A percentile compares a stretch with the other conserved stretches of the same genome.
Conservation (phyloP, 495 filamentous ascomycete genomes). For the Aspergillus steynii region DNA sequence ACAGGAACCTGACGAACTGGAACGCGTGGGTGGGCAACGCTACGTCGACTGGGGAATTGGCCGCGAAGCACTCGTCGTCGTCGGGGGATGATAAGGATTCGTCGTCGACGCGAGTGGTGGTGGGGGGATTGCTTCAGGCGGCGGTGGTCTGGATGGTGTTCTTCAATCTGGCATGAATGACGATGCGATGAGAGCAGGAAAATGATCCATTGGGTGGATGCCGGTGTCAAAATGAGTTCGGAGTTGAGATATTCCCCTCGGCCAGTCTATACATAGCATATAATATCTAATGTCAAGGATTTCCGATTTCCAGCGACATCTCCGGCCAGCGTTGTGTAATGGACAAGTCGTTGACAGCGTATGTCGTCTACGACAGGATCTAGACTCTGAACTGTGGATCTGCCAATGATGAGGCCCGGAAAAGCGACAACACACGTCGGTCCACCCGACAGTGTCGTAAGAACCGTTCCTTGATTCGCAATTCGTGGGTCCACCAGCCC, state of each 20-base stretch:
- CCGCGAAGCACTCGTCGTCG: not conserved
- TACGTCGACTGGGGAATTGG: conserved; percentile 4
- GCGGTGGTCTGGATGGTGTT: not conserved
- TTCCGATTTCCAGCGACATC: too few species aligned
- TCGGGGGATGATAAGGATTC: conserved; percentile 3
- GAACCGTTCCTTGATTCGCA: not conserved
- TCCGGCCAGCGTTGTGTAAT: too few species aligned
- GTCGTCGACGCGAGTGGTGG: not conserved
- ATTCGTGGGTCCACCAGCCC: not conserved
- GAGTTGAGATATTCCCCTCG: not conserved
- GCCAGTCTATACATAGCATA: not conserved
- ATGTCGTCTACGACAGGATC: not conserved
- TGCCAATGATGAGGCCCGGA: not conserved
- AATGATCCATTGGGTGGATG: not conserved
- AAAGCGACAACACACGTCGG: not conserved
- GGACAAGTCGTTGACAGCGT: not conserved
- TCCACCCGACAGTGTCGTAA: not conserved
- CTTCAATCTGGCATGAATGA: not conserved
- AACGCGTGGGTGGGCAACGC: conserved; percentile 50
- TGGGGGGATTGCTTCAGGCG: not conserved
- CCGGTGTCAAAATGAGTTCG: not conserved
- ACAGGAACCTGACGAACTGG: conserved; percentile 52
- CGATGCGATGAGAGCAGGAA: not conserved
- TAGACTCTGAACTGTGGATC: not conserved
- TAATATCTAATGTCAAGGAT: not conserved